A percentile compares a stretch with the other conserved stretches of the same genome.
These are phyloP conservation scores for Pleurotus salmoneostramineus DNA, from an alignment of 768 basidiomycete genomes.

Conservation along the genomic window DNA sequence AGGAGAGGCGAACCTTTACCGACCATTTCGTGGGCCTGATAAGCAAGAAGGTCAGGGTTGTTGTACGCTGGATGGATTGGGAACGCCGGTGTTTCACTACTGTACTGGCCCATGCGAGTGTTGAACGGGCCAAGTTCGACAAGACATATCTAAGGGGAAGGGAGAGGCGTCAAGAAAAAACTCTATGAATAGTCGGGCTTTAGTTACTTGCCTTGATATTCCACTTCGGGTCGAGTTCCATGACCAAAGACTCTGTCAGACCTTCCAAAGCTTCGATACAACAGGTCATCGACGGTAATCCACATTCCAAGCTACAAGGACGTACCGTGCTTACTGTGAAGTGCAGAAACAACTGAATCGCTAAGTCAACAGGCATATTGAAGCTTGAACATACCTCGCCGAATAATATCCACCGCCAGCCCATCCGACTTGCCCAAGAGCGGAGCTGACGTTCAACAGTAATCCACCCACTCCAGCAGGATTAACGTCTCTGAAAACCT, in stretches of 20 bases:
- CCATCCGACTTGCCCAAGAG: conserved; percentile 12
- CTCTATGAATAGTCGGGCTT: too few species aligned
- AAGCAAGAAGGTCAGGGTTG: too few species aligned
- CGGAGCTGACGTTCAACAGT: conserved; percentile 26
- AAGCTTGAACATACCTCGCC: conserved; percentile 10
- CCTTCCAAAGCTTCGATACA: conserved; percentile 21
- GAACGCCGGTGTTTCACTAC: too few species aligned
- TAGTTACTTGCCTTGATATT: conserved; percentile 18
- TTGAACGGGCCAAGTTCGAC: too few species aligned
- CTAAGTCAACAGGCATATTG: neutral
- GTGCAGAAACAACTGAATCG: neutral
- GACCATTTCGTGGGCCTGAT: too few species aligned
- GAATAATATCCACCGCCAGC: conserved; percentile 17
- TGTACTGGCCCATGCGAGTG: too few species aligned
- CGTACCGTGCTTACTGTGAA: conserved; percentile 5
- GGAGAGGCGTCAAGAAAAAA: too few species aligned
- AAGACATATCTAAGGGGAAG: too few species aligned
- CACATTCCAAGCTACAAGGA: neutral
- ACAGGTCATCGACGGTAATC: neutral
- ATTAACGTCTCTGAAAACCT: conserved; percentile 32
- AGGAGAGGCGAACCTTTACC: too few species aligned
- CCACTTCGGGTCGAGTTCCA: conserved; percentile 30
- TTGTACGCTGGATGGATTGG: too few species aligned
- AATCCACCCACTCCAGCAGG: conserved; percentile 28
- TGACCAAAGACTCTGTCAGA: conserved; percentile 20